Percentiles rank a stretch among this genome's conserved stretches.
Evolutionary conservation across 495 filamentous ascomycete genomes (phyloP).

Genomic region (Neurospora terricola): DNA sequence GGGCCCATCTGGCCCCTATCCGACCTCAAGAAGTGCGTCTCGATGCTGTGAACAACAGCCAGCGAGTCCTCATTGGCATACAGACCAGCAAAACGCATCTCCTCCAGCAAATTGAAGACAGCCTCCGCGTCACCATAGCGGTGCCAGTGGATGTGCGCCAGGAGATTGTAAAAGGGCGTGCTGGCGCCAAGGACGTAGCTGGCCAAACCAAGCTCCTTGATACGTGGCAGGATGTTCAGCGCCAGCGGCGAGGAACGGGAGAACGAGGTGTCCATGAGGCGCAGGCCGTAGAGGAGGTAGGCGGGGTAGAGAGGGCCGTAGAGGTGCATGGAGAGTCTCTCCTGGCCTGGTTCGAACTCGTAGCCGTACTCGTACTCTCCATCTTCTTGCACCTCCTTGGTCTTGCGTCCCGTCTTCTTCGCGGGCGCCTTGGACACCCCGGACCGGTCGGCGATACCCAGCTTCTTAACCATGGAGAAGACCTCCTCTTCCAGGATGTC

Average conservation of each 20-base stretch:
- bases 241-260: conserved; percentile 47
- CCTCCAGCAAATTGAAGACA: conserved; percentile 52
- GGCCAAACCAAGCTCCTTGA: conserved; percentile 59
- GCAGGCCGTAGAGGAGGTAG: conserved; percentile 53
- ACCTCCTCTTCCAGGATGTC: conserved; percentile 58
- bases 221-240: conserved; percentile 52
- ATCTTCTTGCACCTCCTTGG: conserved; percentile 5
- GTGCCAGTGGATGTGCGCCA: conserved; percentile 55
- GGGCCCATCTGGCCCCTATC: conserved; percentile 11
- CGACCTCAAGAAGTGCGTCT: conserved; percentile 4
- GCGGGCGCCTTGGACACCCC: not conserved
- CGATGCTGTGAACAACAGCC: conserved; percentile 33
- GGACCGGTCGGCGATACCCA: conserved; percentile 17
- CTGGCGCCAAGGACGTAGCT: conserved; percentile 67
- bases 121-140: conserved; percentile 50
- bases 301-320: conserved; percentile 59
- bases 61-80: conserved; percentile 49
- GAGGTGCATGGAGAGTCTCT: conserved; percentile 38
- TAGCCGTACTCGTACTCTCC: not conserved
- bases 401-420: not conserved
- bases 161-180: conserved; percentile 63
- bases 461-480: conserved; percentile 47
- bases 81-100: conserved; percentile 69
- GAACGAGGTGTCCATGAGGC: conserved; percentile 52
- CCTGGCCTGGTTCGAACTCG: not conserved